These are phyloP conservation scores for Conticribra guillardii DNA, from an alignment of 108 stramenopile genomes.

Conservation along the genomic window DNA sequence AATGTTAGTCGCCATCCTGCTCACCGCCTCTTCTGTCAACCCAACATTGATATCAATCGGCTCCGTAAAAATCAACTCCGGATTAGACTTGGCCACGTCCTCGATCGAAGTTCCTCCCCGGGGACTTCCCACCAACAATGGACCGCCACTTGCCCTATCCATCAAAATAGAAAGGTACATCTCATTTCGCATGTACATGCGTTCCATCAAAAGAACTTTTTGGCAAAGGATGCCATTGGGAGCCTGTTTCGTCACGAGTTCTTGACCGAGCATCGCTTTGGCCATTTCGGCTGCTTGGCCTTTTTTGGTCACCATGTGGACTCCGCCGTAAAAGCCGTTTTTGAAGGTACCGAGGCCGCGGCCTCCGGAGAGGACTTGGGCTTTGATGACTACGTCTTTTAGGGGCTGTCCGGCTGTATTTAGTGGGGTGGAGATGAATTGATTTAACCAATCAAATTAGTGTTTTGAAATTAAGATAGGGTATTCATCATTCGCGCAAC, in stretches of 20 bases:
- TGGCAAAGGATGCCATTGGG: conserved; percentile 53
- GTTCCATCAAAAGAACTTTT: conserved; percentile 82
- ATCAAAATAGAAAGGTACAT: conserved; percentile 85
- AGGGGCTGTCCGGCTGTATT: conserved; percentile 33
- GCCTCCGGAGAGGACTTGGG: conserved; percentile 88
- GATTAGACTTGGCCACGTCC: conserved; percentile 80
- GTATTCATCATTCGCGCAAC: no score
- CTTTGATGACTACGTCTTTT: conserved; percentile 77
- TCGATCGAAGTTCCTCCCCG: conserved; percentile 84
- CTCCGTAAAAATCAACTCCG: conserved; percentile 76
- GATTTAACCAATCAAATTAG: background rate
- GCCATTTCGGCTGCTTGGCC: conserved; percentile 66
- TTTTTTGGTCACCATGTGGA: conserved; percentile 73
- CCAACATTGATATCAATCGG: conserved; percentile 69
- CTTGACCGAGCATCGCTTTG: conserved; percentile 82
- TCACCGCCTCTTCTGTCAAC: conserved; percentile 58
- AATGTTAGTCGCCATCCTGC: conserved; percentile 46
- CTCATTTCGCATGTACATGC: conserved; percentile 80
- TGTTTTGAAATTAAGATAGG: background rate
- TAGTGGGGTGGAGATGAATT: background rate
- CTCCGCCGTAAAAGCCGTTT: conserved; percentile 89
- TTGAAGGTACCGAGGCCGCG: conserved; percentile 84
- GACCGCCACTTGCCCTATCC: conserved; percentile 77
- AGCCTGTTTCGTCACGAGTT: conserved; percentile 85
- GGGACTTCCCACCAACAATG: conserved; percentile 77